These are phyloP conservation scores for Carex littledalei DNA, from an alignment of 176 grass and related monocot genomes.

Conservation along the genomic window DNA sequence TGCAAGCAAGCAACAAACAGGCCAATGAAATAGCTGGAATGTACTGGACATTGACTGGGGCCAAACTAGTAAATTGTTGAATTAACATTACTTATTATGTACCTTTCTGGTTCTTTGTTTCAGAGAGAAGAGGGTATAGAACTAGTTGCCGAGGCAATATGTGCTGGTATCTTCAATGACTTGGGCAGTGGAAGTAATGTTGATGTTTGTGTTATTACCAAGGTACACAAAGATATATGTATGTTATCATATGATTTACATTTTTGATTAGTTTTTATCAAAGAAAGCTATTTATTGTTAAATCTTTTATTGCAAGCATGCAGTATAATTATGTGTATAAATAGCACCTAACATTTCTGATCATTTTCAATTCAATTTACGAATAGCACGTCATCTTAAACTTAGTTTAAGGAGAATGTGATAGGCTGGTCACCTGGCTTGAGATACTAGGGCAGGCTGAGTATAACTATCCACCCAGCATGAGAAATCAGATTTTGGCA, in stretches of 20 bases:
- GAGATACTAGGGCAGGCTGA: background rate
- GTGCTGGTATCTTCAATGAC: slow-evolving; percentile 90
- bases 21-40: background rate
- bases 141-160: slow-evolving; percentile 65
- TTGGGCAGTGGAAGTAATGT: slow-evolving; percentile 96
- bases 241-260: background rate
- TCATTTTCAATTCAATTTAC: background rate
- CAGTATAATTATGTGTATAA: background rate
- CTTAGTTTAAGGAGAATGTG: background rate
- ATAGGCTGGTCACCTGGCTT: background rate
- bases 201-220: slow-evolving; percentile 92
- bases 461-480: background rate
- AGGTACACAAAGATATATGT: slow-evolving; percentile 40
- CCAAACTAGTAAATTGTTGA: background rate
- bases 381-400: background rate
- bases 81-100: background rate
- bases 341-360: background rate
- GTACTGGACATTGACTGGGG: background rate
- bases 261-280: too few species aligned
- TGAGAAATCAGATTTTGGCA: background rate
- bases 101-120: slow-evolving; percentile 16
- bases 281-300: too few species aligned
- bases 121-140: slow-evolving; percentile 87
- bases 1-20: background rate
- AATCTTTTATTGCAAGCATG: background rate